phyloP scores from a whole-genome alignment of 768 basidiomycete genomes.

The Amanita jacksonii region DNA sequence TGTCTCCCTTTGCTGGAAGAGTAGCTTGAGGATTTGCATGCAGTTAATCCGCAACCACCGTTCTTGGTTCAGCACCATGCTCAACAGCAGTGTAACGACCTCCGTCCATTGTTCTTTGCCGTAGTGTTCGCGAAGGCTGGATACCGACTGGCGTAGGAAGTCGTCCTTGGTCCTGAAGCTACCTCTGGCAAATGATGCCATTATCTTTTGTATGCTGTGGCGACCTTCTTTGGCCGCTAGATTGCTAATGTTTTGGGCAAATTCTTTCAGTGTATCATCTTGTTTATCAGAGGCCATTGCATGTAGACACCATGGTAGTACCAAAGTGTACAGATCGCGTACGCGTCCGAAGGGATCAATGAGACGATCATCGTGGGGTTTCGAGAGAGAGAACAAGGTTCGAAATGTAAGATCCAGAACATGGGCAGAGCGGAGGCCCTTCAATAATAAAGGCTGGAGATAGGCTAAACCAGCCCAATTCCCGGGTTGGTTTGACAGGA shows the following conservation, averaged over 20 bases:
- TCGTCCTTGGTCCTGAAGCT: constrained; percentile 91
- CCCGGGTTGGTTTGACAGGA: constrained; percentile 56
- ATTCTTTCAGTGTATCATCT: constrained; percentile 52
- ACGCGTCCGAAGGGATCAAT: constrained; percentile 68
- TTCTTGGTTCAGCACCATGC: constrained; percentile 75
- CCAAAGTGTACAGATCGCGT: constrained; percentile 73
- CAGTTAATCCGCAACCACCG: constrained; percentile 74
- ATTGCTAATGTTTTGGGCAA: constrained; percentile 62
- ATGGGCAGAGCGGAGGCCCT: constrained; percentile 70
- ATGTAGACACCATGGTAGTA: constrained; percentile 83
- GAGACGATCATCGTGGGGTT: constrained; percentile 49
- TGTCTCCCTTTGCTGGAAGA: constrained; percentile 81
- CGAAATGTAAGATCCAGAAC: constrained; percentile 61
- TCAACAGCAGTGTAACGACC: constrained; percentile 77
- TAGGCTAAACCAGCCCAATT: constrained; percentile 60
- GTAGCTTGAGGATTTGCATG: constrained; percentile 81
- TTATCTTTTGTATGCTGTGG: constrained; percentile 76
- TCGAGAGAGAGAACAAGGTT: constrained; percentile 53
- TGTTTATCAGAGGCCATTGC: constrained; percentile 58
- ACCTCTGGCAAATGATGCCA: constrained; percentile 79
- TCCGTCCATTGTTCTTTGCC: constrained; percentile 67
- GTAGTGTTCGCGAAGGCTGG: constrained; percentile 81
- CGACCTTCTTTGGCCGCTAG: constrained; percentile 68
- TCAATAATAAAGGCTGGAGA: constrained; percentile 63
- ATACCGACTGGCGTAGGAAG: constrained; percentile 83